phyloP scores from a whole-genome alignment of 2,329 filamentous ascomycete genomes.

The Stagonosporopsis vannaccii region DNA sequence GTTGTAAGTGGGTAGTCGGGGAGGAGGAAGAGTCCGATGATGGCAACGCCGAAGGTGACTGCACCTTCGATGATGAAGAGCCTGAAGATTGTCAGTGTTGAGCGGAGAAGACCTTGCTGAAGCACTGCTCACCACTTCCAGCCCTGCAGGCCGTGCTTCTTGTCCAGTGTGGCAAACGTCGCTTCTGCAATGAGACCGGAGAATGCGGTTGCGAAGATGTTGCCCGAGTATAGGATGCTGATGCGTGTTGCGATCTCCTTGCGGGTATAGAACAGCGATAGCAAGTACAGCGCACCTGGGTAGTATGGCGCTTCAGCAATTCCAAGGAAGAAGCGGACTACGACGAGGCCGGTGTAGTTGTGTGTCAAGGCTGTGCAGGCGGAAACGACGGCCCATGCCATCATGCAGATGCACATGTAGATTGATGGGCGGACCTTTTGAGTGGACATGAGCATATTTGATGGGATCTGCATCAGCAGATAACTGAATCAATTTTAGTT shows the following conservation, averaged over 20 bases:
- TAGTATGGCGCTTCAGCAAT: slow-evolving; percentile 57
- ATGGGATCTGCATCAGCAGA: slow-evolving; percentile 47
- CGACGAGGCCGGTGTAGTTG: slow-evolving; percentile 41
- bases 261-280: slow-evolving; percentile 70
- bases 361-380: slow-evolving; percentile 35
- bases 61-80: slow-evolving; percentile 36
- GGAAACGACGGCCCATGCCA: slow-evolving; percentile 43
- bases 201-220: slow-evolving; percentile 24
- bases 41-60: slow-evolving; percentile 37
- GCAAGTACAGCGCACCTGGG: slow-evolving; percentile 66
- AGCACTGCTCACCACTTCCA: slow-evolving; percentile 20
- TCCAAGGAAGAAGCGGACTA: slow-evolving; percentile 39
- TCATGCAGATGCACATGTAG: slow-evolving; percentile 43
- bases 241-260: slow-evolving; percentile 47
- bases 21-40: slow-evolving; percentile 50
- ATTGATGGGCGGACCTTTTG: slow-evolving; percentile 41
- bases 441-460: slow-evolving; percentile 53
- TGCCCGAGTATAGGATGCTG: slow-evolving; percentile 15
- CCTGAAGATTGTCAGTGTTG: not conserved
- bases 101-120: not conserved
- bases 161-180: slow-evolving; percentile 26
- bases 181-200: slow-evolving; percentile 26
- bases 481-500: slow-evolving; percentile 13
- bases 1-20: slow-evolving; percentile 49
- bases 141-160: slow-evolving; percentile 21